phyloP scores from a whole-genome alignment of 768 basidiomycete genomes.

The Sarcomyxa edulis region DNA sequence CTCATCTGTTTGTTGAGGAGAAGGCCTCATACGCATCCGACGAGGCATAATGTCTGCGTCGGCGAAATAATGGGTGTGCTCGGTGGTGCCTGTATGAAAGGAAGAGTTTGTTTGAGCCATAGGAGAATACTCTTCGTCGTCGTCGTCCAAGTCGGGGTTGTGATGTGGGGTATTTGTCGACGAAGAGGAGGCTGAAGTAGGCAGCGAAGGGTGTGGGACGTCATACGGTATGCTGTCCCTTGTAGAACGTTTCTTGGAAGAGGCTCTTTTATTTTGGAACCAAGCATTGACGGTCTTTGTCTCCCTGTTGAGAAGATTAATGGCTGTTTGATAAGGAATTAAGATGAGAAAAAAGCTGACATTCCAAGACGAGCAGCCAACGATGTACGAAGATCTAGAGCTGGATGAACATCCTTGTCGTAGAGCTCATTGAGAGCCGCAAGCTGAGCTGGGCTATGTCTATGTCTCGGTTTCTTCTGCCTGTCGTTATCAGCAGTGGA shows the following conservation, averaged over 20 bases:
- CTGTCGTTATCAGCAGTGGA: constrained; percentile 20
- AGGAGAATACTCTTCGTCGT: constrained; percentile 39
- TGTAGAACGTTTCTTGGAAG: constrained; percentile 66
- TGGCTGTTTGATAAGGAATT: constrained; percentile 10
- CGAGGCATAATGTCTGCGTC: constrained; percentile 49
- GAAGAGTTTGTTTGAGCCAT: constrained; percentile 21
- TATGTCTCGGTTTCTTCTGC: constrained; percentile 74
- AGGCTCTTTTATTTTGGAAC: constrained; percentile 86
- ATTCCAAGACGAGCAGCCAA: constrained; percentile 73
- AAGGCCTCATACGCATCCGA: constrained; percentile 60
- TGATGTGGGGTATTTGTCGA: constrained; percentile 22
- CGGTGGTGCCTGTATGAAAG: constrained; percentile 43
- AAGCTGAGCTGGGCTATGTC: constrained; percentile 68
- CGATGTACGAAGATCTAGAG: constrained; percentile 59
- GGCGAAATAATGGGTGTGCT: constrained; percentile 44
- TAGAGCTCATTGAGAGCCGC: constrained; percentile 76
- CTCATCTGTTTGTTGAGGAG: constrained; percentile 61
- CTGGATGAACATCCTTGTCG: constrained; percentile 70
- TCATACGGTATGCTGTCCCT: constrained; percentile 21
- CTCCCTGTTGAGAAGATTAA: constrained; percentile 44
- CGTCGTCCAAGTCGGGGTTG: constrained; percentile 37
- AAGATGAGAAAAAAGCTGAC: constrained; percentile 37
- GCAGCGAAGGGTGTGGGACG: constrained; percentile 22
- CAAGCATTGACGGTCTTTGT: constrained; percentile 83
- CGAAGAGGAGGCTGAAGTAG: constrained; percentile 26